Base-by-base conservation (phyloP, 129 eudicot genomes). In the Silybum marianum region DNA sequence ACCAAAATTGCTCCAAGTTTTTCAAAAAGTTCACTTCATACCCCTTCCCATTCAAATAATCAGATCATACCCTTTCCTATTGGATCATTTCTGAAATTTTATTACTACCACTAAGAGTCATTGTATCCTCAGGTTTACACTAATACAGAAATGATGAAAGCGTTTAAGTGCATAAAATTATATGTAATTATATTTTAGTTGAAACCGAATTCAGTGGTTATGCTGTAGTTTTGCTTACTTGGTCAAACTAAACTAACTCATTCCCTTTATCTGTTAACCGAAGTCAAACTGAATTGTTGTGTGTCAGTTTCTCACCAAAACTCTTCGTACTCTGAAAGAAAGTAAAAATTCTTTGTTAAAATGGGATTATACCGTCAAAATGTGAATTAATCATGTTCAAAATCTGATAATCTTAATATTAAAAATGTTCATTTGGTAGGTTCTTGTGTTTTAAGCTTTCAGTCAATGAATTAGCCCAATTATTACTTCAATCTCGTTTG, bases 351-450 rank as follows among this genome's bases (percentile, higher is more conserved):
- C 21, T 25, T 67, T 77, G 32, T 66, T 65, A 16, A 24, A 22
- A 28, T 40, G 42, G 65, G 24, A 22, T 32, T 76, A 76, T 30
- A 76, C 71, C 21, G 30, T 60, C 73, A 39, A 7, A 66, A 13
- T 77, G 38, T 58, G 28, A 78, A 78, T n/a, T 24, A 25, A 48
- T 71, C 44, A 62, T 80, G 36, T 62, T 62, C 83, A 72, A 58
- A 58, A 32, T 71, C 24, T 34, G 36, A 23, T 42, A 26, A 73
- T 40, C 72, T 81, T 11, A 72, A 26, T 72, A 60, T n/a, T 72
- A 60, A 63, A 22, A 63, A 22, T 63, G 69, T 63, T 22, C 28
- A 39, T 81, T 11, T 73, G 26, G 22, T 71, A 13, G 26, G 83
- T 72, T 32, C 36, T 14, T 21, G 3, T 54, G 25, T 67, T 36